Evolutionary conservation across 202 grass and related monocot species (phyloP).

Genomic region (Panicum virgatum): DNA sequence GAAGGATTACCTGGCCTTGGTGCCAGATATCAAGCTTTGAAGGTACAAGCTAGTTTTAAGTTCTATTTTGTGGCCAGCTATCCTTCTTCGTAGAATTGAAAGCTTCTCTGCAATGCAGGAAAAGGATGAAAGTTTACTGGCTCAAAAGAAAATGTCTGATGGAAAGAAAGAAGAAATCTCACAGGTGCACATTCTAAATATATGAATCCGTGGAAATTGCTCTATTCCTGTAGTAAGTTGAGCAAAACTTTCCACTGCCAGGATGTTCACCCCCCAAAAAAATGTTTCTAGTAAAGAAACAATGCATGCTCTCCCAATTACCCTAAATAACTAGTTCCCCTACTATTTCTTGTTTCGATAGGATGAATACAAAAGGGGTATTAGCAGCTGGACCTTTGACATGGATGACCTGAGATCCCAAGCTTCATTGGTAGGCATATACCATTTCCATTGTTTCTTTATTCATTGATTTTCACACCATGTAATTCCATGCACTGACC

Average conservation of each 20-base stretch:
- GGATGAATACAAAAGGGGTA: conserved; percentile 96
- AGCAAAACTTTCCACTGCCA: neutral
- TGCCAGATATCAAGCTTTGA: conserved; percentile 86
- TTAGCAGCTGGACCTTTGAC: conserved; percentile 96
- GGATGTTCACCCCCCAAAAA: neutral
- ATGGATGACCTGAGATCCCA: conserved; percentile 89
- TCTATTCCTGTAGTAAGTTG: conserved; percentile 17
- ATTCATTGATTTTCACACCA: conserved; percentile 22
- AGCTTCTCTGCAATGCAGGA: conserved; percentile 53
- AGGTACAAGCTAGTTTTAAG: conserved; percentile 59
- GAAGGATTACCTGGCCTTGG: conserved; percentile 89
- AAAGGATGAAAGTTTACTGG: conserved; percentile 86
- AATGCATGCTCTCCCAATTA: neutral
- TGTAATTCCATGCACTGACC: conserved; percentile 21
- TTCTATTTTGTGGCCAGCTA: conserved; percentile 15
- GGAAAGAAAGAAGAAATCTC: conserved; percentile 92
- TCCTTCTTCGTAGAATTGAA: neutral
- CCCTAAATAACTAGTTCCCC: neutral
- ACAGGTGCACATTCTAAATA: conserved; percentile 61
- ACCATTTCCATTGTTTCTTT: conserved; percentile 26
- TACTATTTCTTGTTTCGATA: conserved; percentile 38
- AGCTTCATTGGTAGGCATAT: conserved; percentile 66
- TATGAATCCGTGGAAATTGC: conserved; percentile 15
- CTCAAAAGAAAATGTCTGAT: conserved; percentile 98
- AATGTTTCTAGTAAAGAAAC: neutral